Base-by-base conservation (phyloP, 2,329 filamentous ascomycete species). In the Phialophora chinensis region DNA sequence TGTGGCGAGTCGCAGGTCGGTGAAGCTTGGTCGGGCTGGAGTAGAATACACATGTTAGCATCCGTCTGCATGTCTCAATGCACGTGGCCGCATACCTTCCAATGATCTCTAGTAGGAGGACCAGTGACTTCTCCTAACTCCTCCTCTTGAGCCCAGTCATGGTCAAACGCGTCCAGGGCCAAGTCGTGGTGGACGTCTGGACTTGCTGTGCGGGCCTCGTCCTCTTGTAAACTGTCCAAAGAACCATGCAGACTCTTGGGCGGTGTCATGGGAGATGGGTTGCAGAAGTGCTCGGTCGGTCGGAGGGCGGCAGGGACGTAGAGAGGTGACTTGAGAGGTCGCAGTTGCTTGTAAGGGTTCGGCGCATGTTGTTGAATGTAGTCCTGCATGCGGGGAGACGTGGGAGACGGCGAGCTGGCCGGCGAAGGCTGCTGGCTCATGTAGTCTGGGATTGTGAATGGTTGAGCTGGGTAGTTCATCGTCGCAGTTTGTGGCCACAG, bases 221-320 rank as follows among this genome's bases (percentile, higher is more conserved):
- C 71, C 38, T 77, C 78, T 57, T 77, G 77, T 52, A 81, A 67
- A 65, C 79, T 81, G 69, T 86, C 83, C 69, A 86, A 82, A 66
- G 84, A 86, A 72, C 81, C 83, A 72, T 85, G 83, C 35, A 84
- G 81, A 71, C 85, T 87, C 67, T 82, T 80, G 1, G 85, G 81
- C 20, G 82, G 82, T 6, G 81, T 84, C 63, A 78, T 79, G 63
- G 81, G 76, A 71, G 81, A 79, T 0, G 77, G 70, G 60, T 77
- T 80, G 57, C 77, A 75, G 14, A 83, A 82, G 64, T 82, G 80
- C 75, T 88, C 84, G 33, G 86, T 88, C 60, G 85, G 87, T 62
- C 87, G 82, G 68, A 89, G 78, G 7, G 84, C 87, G 11, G 87
- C 87, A 27, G 87, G 87, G 25, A 88, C 84, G 74, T 89, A 89